Evolutionary conservation across 495 filamentous ascomycete genomes (phyloP).

Genomic region (Pyrenula aspistea): DNA sequence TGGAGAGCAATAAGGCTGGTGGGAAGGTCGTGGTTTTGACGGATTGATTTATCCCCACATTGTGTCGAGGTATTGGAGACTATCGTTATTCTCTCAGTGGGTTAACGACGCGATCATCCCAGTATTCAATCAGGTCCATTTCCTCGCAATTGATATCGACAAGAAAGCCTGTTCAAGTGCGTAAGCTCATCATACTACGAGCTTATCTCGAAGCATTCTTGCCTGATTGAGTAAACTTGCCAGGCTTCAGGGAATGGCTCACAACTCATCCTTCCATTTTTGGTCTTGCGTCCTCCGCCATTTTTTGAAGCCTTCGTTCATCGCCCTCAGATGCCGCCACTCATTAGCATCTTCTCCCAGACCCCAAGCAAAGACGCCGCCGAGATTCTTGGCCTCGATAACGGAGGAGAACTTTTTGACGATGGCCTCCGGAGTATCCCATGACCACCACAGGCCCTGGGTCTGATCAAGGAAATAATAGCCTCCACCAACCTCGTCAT

Average conservation of each 20-base stretch:
- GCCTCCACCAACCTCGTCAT: conserved; percentile 47
- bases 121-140: too few species aligned
- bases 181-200: too few species aligned
- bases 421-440: conserved; percentile 57
- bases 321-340: conserved; percentile 45
- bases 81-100: too few species aligned
- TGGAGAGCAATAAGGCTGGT: conserved; percentile 25
- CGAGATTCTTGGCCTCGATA: conserved; percentile 43
- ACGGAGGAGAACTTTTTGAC: conserved; percentile 50
- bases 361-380: conserved; percentile 64
- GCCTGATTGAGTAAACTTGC: too few species aligned
- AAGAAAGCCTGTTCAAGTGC: too few species aligned
- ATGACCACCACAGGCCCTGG: conserved; percentile 59
- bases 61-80: too few species aligned
- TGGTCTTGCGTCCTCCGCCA: neutral
- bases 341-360: conserved; percentile 57
- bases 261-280: neutral
- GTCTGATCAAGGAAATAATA: conserved; percentile 56
- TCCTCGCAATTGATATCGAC: too few species aligned
- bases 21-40: conserved; percentile 29
- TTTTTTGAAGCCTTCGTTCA: conserved; percentile 33
- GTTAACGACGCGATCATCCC: too few species aligned
- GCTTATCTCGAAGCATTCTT: too few species aligned
- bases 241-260: too few species aligned
- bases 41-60: too few species aligned